Evolutionary conservation across 83 land plant species (phyloP).

Genomic region (Picea abies): DNA sequence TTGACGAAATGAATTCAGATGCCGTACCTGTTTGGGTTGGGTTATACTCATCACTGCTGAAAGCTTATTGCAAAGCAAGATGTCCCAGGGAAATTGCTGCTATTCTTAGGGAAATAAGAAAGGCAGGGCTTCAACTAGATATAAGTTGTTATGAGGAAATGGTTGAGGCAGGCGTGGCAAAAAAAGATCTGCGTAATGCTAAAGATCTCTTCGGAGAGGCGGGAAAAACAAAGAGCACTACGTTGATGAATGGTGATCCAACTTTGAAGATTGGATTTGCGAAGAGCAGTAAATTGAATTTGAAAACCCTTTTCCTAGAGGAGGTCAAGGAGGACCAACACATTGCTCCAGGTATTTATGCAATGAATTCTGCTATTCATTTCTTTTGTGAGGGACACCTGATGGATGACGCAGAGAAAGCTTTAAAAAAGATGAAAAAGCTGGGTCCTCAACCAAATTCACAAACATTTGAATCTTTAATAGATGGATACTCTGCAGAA

Average conservation of each 20-base stretch:
- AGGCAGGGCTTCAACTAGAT: conserved; percentile 19
- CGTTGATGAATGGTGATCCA: neutral
- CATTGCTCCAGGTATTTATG: conserved; percentile 18
- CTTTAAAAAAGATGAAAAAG: conserved; percentile 38
- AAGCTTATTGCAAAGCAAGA: conserved; percentile 36
- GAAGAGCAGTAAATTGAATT: conserved; percentile 4
- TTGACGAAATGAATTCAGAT: conserved; percentile 45
- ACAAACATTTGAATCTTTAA: conserved; percentile 38
- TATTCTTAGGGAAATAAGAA: conserved; percentile 41
- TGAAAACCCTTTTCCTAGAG: conserved; percentile 28
- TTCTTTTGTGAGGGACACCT: conserved; percentile 60
- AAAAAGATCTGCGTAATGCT: neutral
- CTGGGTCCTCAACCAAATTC: conserved; percentile 34
- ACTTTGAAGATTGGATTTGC: neutral
- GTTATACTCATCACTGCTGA: conserved; percentile 37
- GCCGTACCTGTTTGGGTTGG: conserved; percentile 11
- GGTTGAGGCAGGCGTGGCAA: conserved; percentile 1
- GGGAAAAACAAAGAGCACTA: neutral
- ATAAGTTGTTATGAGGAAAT: neutral
- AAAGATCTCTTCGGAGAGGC: neutral
- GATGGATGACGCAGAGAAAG: conserved; percentile 61
- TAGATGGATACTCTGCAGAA: conserved; percentile 49
- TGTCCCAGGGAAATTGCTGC: conserved; percentile 31
- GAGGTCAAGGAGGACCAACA: conserved; percentile 25
- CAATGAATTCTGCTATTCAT: conserved; percentile 47